These are phyloP conservation scores for Coemansia sp. DNA, from an alignment of 192 early-diverging fungal species.

Conservation along the genomic window DNA sequence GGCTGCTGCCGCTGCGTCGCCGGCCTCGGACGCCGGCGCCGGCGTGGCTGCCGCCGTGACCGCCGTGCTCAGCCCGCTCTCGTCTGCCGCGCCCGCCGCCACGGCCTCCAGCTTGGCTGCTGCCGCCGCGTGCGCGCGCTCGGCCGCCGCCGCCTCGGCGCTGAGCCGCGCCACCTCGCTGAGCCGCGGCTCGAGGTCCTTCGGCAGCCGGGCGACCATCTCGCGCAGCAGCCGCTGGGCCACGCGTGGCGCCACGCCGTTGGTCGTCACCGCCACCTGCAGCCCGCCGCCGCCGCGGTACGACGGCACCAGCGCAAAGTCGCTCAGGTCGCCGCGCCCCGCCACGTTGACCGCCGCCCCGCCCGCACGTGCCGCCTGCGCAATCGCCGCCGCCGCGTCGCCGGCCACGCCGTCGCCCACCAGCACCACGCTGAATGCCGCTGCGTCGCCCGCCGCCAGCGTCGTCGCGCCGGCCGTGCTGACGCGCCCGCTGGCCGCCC, in stretches of 20 bases:
- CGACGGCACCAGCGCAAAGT: slow-evolving; percentile 78
- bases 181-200: slow-evolving; percentile 60
- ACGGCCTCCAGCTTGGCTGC: slow-evolving; percentile 52
- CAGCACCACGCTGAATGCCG: slow-evolving; percentile 29
- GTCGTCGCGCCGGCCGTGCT: slow-evolving; percentile 3
- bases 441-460: slow-evolving; percentile 22
- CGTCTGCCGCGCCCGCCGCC: slow-evolving; percentile 41
- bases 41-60: slow-evolving; percentile 35
- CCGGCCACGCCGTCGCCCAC: slow-evolving; percentile 43
- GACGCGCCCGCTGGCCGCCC: slow-evolving; percentile 32
- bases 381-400: slow-evolving; percentile 38
- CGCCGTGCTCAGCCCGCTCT: slow-evolving; percentile 25
- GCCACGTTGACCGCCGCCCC: slow-evolving; percentile 77
- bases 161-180: slow-evolving; percentile 56
- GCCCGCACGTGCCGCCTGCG: slow-evolving; percentile 46
- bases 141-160: slow-evolving; percentile 43
- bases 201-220: slow-evolving; percentile 60
- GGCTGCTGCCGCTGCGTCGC: slow-evolving; percentile 6
- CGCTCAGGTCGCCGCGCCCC: slow-evolving; percentile 69
- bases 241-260: slow-evolving; percentile 66
- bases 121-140: slow-evolving; percentile 43
- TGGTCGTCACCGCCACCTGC: slow-evolving; percentile 79
- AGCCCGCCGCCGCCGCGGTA: slow-evolving; percentile 62
- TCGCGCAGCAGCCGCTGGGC: slow-evolving; percentile 64
- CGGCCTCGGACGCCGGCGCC: slow-evolving; percentile 37